Evolutionary conservation across 306 rosid species (phyloP).

Genomic region (Inga oerstediana): DNA sequence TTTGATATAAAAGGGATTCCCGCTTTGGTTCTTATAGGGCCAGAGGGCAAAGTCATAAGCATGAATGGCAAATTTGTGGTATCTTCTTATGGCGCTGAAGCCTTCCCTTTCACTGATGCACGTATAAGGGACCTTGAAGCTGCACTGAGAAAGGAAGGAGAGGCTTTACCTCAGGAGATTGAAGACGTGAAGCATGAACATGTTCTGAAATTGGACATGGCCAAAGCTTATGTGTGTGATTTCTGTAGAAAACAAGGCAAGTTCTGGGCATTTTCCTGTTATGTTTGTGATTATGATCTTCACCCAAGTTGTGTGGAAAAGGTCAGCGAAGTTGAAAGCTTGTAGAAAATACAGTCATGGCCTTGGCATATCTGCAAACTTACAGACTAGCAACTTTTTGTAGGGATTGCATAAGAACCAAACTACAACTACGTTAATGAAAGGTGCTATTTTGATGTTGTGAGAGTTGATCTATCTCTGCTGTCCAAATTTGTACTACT

Average conservation of each 20-base stretch:
- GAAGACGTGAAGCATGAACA: conserved; percentile 90
- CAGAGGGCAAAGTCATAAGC: conserved; percentile 64
- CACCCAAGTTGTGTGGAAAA: conserved; percentile 79
- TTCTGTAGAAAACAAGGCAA: conserved; percentile 68
- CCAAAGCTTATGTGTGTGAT: conserved; percentile 85
- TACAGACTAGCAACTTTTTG: not conserved
- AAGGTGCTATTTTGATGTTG: not conserved
- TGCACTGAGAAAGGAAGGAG: conserved; percentile 74
- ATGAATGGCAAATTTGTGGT: conserved; percentile 63
- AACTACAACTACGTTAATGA: not conserved
- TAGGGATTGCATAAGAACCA: not conserved
- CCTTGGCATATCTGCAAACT: not conserved
- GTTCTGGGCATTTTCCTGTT: conserved; percentile 89
- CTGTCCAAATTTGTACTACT: not conserved
- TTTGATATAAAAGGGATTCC: conserved; percentile 73
- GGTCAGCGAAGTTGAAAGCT: conserved; percentile 40
- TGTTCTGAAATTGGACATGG: conserved; percentile 77
- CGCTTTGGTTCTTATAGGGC: conserved; percentile 70
- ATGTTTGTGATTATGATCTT: conserved; percentile 87
- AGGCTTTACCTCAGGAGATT: conserved; percentile 68
- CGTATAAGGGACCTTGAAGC: conserved; percentile 66
- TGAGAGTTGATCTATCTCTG: not conserved
- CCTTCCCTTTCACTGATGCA: conserved; percentile 79
- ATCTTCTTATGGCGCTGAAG: conserved; percentile 77
- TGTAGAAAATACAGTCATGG: conserved; percentile 9